These are phyloP conservation scores for Coccomyxa sp. DNA, from an alignment of 139 green algal species.

Conservation along the genomic window DNA sequence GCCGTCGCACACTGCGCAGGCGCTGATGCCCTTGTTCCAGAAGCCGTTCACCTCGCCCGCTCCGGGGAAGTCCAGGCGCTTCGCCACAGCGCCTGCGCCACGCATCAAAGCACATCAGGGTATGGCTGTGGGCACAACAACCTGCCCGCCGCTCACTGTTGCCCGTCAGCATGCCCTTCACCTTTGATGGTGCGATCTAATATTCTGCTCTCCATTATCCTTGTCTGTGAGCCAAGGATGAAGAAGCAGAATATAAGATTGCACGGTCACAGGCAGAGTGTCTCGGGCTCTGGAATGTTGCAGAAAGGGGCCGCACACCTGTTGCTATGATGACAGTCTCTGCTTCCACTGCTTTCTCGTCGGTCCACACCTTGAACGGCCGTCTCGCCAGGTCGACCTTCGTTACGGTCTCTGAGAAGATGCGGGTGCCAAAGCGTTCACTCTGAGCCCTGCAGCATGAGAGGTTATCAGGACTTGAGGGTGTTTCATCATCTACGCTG, in stretches of 20 bases:
- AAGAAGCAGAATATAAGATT: too few species aligned
- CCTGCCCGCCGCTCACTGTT: too few species aligned
- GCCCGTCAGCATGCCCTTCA: too few species aligned
- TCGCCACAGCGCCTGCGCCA: slow-evolving; percentile 73
- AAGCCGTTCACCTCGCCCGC: slow-evolving; percentile 74
- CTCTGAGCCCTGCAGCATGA: slow-evolving; percentile 54
- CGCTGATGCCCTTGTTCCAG: slow-evolving; percentile 93
- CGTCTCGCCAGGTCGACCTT: slow-evolving; percentile 71
- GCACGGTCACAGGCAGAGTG: too few species aligned
- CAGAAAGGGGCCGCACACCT: slow-evolving; percentile 15
- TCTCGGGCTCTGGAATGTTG: too few species aligned
- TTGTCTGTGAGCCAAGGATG: too few species aligned
- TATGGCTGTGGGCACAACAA: too few species aligned
- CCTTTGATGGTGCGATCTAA: too few species aligned
- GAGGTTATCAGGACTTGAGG: too few species aligned
- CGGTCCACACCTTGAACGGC: slow-evolving; percentile 49
- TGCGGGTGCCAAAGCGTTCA: slow-evolving; percentile 60
- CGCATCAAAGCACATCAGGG: too few species aligned
- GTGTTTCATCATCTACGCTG: too few species aligned
- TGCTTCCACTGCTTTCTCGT: slow-evolving; percentile 55
- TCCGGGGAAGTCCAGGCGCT: slow-evolving; percentile 75
- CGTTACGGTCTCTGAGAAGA: slow-evolving; percentile 74
- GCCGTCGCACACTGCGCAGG: slow-evolving; percentile 97
- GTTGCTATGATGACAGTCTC: slow-evolving; percentile 94
- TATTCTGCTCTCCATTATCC: too few species aligned